Percentiles rank a stretch among this genome's conserved stretches.
phyloP scores from a whole-genome alignment of 306 rosid genomes.

The Lathyrus oleraceus region DNA sequence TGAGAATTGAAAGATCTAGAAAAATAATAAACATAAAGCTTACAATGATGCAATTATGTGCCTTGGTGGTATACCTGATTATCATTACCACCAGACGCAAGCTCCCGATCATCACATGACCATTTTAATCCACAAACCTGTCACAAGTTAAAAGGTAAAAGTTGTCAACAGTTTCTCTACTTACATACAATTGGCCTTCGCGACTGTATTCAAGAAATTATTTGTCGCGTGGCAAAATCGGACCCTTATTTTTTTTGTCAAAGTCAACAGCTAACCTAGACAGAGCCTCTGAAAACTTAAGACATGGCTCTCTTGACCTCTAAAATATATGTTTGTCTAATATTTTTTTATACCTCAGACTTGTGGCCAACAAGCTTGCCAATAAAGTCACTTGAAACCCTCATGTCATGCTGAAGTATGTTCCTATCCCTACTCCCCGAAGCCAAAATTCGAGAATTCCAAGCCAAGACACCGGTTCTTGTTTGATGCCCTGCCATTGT shows the following conservation, averaged over 20 bases:
- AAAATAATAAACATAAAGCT: not conserved
- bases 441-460: constrained; percentile 92
- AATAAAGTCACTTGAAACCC: constrained; percentile 70
- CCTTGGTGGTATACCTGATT: constrained; percentile 68
- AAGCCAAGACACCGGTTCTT: constrained; percentile 94
- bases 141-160: constrained; percentile 27
- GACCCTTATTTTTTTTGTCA: no score
- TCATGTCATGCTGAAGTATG: constrained; percentile 95
- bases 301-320: no score
- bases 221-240: no score
- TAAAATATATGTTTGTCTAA: no score
- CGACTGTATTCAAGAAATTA: no score
- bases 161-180: constrained; percentile 9
- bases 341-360: constrained; percentile 68
- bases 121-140: constrained; percentile 94
- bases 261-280: no score
- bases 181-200: not conserved
- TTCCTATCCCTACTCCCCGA: constrained; percentile 95
- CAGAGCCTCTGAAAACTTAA: no score
- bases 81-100: constrained; percentile 99
- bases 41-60: not conserved
- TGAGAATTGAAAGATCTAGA: not conserved
- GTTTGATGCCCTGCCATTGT: constrained; percentile 99
- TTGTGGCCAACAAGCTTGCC: constrained; percentile 92
- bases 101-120: constrained; percentile 96